A percentile compares a stretch with the other conserved stretches of the same genome.
These are phyloP conservation scores for Daldinia sp. DNA, from an alignment of 2,329 filamentous ascomycete species.

Conservation along the genomic window DNA sequence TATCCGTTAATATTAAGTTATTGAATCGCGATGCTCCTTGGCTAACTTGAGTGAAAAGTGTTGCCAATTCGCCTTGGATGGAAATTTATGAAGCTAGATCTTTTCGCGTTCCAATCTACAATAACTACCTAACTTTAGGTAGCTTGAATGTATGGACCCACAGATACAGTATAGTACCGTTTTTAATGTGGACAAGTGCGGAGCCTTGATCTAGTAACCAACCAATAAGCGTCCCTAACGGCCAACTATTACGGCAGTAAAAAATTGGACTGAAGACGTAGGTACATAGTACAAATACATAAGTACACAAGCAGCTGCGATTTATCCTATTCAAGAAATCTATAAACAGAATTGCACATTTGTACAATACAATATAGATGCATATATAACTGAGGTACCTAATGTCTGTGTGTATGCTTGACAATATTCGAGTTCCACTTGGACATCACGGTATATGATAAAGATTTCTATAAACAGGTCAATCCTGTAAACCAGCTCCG, in stretches of 20 bases:
- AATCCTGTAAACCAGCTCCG: neutral
- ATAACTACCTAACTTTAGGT: no score
- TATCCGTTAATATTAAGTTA: neutral
- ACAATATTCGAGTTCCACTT: neutral
- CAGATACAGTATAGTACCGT: neutral
- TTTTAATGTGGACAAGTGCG: neutral
- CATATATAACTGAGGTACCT: neutral
- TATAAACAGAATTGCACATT: constrained; percentile 7
- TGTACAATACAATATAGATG: constrained; percentile 1
- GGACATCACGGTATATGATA: neutral
- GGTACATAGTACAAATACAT: neutral
- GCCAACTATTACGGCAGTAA: neutral
- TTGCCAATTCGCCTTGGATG: constrained; percentile 15
- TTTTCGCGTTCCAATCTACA: constrained; percentile 24
- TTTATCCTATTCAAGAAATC: constrained; percentile 11
- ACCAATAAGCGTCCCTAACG: neutral
- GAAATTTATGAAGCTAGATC: constrained; percentile 31
- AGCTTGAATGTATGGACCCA: constrained; percentile 4
- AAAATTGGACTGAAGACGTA: neutral
- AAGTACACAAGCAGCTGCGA: neutral
- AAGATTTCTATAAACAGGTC: neutral
- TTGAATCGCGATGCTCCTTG: neutral
- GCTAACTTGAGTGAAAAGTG: neutral
- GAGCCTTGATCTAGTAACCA: neutral
- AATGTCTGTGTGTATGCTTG: neutral